Conservation (phyloP, 2,329 filamentous ascomycete species). For the Fusarium clavum region DNA sequence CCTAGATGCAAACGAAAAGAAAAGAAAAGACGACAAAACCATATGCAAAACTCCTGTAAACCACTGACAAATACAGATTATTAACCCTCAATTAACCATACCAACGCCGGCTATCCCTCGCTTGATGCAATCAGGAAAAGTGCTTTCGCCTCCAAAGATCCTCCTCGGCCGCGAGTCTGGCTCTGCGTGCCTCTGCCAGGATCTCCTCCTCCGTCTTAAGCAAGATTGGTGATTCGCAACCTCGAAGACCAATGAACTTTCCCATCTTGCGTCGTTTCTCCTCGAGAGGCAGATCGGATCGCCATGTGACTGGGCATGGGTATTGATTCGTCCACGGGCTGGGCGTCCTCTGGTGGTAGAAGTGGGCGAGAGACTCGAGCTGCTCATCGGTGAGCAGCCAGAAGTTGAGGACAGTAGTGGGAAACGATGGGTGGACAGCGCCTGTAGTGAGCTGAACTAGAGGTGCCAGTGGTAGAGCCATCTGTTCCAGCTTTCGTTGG, state of each 20-base stretch:
- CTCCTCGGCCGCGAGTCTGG: conserved; percentile 57
- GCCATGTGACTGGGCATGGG: conserved; percentile 76
- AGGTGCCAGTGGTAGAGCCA: conserved; percentile 73
- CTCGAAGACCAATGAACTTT: conserved; percentile 77
- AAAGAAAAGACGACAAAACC: conserved; percentile 1
- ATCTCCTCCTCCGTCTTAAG: conserved; percentile 62
- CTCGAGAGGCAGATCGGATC: conserved; percentile 62
- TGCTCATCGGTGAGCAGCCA: conserved; percentile 78
- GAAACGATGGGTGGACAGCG: conserved; percentile 72
- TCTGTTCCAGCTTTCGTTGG: conserved; percentile 70
- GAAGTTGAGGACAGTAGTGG: conserved; percentile 74
- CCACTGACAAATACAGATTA: conserved; percentile 13
- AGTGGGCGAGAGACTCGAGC: conserved; percentile 76
- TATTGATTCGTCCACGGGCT: conserved; percentile 68
- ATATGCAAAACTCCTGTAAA: conserved; percentile 18
- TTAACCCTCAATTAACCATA: conserved; percentile 2
- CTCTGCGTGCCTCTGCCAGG: conserved; percentile 56
- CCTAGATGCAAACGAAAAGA: conserved; percentile 18
- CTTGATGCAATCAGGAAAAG: conserved; percentile 42
- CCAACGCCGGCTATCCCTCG: conserved; percentile 2
- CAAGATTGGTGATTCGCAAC: conserved; percentile 57
- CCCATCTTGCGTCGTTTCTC: conserved; percentile 80
- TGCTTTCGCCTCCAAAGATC: conserved; percentile 62
- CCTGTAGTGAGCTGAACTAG: conserved; percentile 74
- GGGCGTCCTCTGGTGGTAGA: conserved; percentile 77